These are phyloP conservation scores for Tulasnella calospora DNA, from an alignment of 768 basidiomycete genomes.

Conservation along the genomic window DNA sequence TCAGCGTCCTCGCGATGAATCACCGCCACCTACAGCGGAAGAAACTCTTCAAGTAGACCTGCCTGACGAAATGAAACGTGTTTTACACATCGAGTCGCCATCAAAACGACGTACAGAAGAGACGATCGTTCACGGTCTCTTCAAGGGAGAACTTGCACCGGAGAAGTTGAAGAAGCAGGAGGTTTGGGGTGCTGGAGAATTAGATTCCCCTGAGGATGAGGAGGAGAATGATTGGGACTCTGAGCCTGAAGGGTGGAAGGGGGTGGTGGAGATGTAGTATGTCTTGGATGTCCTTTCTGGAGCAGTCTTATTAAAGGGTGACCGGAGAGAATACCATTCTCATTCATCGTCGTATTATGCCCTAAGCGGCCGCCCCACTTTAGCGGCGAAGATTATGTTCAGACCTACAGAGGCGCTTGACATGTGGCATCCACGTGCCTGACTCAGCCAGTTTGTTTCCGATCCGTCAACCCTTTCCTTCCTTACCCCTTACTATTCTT, in stretches of 20 bases:
- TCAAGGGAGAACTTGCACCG: conserved; percentile 15
- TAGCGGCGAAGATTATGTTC: neutral
- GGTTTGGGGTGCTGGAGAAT: conserved; percentile 26
- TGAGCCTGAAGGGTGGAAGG: conserved; percentile 25
- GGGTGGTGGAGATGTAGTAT: conserved; percentile 20
- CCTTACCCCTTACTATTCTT: neutral
- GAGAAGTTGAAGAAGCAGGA: conserved; percentile 19
- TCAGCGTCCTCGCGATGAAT: neutral
- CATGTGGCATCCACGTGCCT: neutral
- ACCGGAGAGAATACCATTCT: neutral
- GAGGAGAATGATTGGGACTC: conserved; percentile 26
- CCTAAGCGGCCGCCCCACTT: neutral
- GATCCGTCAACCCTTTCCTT: neutral
- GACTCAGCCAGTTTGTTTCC: neutral
- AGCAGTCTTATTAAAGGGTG: neutral
- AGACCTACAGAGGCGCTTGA: neutral
- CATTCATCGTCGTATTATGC: neutral
- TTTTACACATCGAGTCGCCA: conserved; percentile 18
- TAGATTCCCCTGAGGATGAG: conserved; percentile 1
- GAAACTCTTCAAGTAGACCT: conserved; percentile 19
- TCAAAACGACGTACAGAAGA: neutral
- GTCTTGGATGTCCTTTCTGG: neutral
- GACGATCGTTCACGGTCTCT: neutral
- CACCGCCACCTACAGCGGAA: neutral
- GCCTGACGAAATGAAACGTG: conserved; percentile 22